These are phyloP conservation scores for Cephalotrichum gorgonifer DNA, from an alignment of 2,329 filamentous ascomycete genomes.

Conservation along the genomic window DNA sequence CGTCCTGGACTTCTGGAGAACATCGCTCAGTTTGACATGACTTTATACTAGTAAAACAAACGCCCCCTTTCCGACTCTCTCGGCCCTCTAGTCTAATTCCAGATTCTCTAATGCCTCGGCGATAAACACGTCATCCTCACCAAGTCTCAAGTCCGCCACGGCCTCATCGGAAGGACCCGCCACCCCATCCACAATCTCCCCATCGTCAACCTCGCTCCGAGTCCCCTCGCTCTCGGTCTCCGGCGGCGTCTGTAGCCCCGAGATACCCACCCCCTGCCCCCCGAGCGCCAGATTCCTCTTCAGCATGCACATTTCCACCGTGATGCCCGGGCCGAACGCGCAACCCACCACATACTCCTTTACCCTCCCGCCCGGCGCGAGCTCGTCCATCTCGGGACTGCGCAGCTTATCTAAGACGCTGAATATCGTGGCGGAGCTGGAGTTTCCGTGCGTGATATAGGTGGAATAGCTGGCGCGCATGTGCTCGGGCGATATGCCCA, in stretches of 20 bases:
- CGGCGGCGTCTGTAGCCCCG: slow-evolving; percentile 38
- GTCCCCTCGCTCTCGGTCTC: slow-evolving; percentile 42
- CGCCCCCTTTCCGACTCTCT: not conserved
- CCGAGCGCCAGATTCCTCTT: slow-evolving; percentile 24
- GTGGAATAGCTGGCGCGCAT: slow-evolving; percentile 61
- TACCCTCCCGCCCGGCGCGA: slow-evolving; percentile 36
- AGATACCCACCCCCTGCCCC: slow-evolving; percentile 14
- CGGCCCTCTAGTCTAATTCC: slow-evolving; percentile 12
- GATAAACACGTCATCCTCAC: slow-evolving; percentile 9
- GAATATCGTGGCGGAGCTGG: slow-evolving; percentile 58
- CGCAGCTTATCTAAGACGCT: slow-evolving; percentile 55
- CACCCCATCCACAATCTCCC: slow-evolving; percentile 4
- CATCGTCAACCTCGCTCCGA: slow-evolving; percentile 15
- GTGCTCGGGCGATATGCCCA: slow-evolving; percentile 50
- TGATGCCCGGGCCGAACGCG: slow-evolving; percentile 60
- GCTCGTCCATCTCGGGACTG: slow-evolving; percentile 46
- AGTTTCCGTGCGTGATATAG: slow-evolving; percentile 60
- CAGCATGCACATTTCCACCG: slow-evolving; percentile 58
- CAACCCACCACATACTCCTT: slow-evolving; percentile 54
- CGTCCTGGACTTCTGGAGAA: too few species aligned
- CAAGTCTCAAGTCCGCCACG: slow-evolving; percentile 6
- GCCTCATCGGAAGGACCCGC: slow-evolving; percentile 12
- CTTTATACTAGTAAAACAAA: not conserved
- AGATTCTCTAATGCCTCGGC: slow-evolving; percentile 12
- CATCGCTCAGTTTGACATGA: too few species aligned